Conservation (phyloP, 441 rosid genomes). For the Erodium moschatum region DNA sequence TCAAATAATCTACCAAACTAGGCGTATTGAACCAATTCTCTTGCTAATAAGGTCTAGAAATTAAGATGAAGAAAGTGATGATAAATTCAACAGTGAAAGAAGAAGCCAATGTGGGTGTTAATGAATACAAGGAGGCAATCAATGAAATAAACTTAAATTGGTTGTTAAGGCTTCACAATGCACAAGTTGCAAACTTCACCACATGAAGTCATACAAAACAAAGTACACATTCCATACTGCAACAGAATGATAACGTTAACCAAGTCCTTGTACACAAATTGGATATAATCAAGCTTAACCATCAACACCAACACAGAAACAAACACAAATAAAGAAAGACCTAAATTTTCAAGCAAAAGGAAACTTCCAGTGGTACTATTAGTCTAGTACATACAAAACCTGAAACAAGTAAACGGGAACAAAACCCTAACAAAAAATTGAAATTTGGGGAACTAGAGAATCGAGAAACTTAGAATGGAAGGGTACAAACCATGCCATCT, state of each 20-base stretch:
- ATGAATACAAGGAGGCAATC: neutral
- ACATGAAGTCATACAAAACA: neutral
- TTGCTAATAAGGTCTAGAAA: neutral
- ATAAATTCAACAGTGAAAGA: neutral
- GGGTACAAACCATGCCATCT: conserved; percentile 98
- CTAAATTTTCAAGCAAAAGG: neutral
- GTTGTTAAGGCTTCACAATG: neutral
- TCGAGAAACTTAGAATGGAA: conserved; percentile 36
- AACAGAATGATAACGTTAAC: no score
- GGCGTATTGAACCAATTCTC: neutral
- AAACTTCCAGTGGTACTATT: no score
- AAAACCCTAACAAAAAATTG: neutral
- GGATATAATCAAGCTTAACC: neutral
- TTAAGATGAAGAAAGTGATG: neutral
- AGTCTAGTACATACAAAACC: no score
- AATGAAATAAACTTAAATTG: neutral
- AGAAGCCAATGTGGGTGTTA: neutral
- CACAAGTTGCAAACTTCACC: neutral
- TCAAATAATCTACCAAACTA: neutral
- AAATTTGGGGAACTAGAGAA: neutral
- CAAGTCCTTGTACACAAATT: neutral
- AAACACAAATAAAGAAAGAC: neutral
- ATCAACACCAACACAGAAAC: neutral
- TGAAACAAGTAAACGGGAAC: neutral
- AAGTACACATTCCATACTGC: no score